Evolutionary conservation across 768 basidiomycete species (phyloP).

Genomic region (Auricularia heimuer): DNA sequence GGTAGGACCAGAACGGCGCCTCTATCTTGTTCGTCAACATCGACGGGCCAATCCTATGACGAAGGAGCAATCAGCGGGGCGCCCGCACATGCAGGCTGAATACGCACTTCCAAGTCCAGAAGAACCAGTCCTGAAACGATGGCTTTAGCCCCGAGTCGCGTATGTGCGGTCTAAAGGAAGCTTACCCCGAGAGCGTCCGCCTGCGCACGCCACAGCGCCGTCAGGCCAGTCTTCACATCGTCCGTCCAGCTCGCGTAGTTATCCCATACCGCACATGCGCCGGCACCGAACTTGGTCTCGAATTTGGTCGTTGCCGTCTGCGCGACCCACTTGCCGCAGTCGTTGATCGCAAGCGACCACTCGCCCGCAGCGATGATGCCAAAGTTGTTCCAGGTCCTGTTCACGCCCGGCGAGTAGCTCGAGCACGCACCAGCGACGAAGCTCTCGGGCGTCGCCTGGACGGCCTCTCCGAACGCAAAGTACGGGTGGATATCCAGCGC

Average conservation of each 20-base stretch:
- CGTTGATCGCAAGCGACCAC: conserved; percentile 78
- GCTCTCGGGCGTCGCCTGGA: conserved; percentile 19
- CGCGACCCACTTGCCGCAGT: conserved; percentile 41
- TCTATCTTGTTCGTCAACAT: background rate
- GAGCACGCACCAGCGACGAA: background rate
- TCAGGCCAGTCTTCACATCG: conserved; percentile 51
- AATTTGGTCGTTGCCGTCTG: background rate
- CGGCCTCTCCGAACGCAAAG: conserved; percentile 55
- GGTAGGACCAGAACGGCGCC: conserved; percentile 78
- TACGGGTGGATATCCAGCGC: conserved; percentile 84
- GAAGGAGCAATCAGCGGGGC: background rate
- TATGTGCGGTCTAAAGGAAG: background rate
- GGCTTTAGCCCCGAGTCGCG: background rate
- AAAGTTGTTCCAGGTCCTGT: background rate
- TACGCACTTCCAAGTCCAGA: conserved; percentile 89
- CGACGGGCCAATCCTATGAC: background rate
- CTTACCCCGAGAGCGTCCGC: conserved; percentile 67
- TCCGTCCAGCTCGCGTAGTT: conserved; percentile 60
- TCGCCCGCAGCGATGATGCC: conserved; percentile 82
- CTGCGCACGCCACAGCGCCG: conserved; percentile 65
- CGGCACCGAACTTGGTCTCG: conserved; percentile 10
- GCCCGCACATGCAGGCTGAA: background rate
- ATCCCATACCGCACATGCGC: conserved; percentile 43
- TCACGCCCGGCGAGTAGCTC: background rate
- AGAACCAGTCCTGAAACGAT: conserved; percentile 73